Evolutionary conservation across 2,329 filamentous ascomycete species (phyloP), one percentile per base, ranked within the genome.

Genomic region (Fusarium multiceps): DNA sequence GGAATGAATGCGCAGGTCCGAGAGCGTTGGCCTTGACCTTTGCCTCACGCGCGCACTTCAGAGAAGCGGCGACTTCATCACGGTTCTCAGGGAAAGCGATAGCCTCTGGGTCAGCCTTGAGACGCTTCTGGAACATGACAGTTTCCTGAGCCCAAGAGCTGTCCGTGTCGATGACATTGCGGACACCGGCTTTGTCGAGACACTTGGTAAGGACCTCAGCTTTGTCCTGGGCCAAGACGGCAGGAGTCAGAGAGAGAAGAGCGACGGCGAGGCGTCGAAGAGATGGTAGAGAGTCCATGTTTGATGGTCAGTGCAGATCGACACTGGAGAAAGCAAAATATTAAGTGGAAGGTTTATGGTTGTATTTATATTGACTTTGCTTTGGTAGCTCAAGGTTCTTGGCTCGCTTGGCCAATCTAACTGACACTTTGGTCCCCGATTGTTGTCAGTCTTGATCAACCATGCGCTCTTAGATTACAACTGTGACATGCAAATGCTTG

Each of bases 1-100:
- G 67, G 59, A 75, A 75, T 0, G 73, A 75, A 30, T 75, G 73
- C 0, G 59, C 73, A 43, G 73, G 59, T 2, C 73, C 73, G 16
- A 75, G 69, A 53, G 73, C 71, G 34, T 57, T 66, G 1, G 63
- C 72, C 14, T 74, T 59, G 42, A 75, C 73, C 3, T 59, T 63
- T 21, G 73, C 51, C 7, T 74, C 66, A 12, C 71, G 73, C 9
- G 73, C 73, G 12, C 73, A 75, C n/a, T 72, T 55, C 3, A 75
- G 56, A 7, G 73, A 48, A 13, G 63, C 48, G 4, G 73, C 73
- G n/a, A 75, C 49, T 20, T 75, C 13, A 40, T 75, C 73, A 4
- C 56, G 62, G 23, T 59, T 57, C 23, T 69, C 61, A 0, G 73
- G 73, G 21, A 75, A 75, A 0, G 73, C 69, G 12, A 75, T 68